Conservation (phyloP, 495 filamentous ascomycete species). For the Geoglossum glabrum region DNA sequence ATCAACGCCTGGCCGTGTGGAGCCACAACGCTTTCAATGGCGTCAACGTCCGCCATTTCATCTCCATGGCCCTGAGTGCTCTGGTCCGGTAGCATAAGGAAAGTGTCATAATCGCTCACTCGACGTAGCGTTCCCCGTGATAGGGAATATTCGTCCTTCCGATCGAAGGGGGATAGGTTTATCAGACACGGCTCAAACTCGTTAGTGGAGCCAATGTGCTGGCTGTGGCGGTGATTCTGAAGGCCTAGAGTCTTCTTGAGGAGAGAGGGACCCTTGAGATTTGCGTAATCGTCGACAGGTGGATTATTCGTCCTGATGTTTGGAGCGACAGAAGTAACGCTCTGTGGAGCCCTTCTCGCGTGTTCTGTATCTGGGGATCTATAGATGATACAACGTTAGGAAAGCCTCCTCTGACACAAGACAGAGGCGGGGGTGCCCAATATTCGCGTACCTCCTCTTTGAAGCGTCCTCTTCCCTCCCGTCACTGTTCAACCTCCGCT, state of each 20-base stretch:
- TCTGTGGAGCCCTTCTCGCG: not conserved
- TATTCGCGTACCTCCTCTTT: constrained; percentile 4
- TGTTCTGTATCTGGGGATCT: constrained; percentile 4
- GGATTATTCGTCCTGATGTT: not conserved
- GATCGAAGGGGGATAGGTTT: constrained; percentile 49
- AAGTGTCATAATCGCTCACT: constrained; percentile 66
- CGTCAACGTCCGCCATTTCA: constrained; percentile 44
- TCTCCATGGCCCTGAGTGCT: constrained; percentile 38
- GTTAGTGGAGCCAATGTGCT: constrained; percentile 10
- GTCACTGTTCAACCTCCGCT: constrained; percentile 16
- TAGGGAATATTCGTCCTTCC: constrained; percentile 48
- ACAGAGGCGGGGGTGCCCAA: not conserved
- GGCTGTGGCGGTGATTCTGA: constrained; percentile 17
- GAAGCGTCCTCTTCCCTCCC: not conserved
- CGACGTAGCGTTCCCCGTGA: constrained; percentile 51
- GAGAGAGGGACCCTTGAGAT: constrained; percentile 14
- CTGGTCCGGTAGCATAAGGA: constrained; percentile 54
- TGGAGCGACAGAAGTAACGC: not conserved
- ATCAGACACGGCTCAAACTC: constrained; percentile 42
- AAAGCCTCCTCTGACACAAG: not conserved
- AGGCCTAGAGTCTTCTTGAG: constrained; percentile 17
- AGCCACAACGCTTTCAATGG: constrained; percentile 64
- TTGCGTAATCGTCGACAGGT: constrained; percentile 13
- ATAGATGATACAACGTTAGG: not conserved
- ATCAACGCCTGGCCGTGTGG: constrained; percentile 65